Conservation (phyloP, 164 flowering plant species). For the Houttuynia cordata region DNA sequence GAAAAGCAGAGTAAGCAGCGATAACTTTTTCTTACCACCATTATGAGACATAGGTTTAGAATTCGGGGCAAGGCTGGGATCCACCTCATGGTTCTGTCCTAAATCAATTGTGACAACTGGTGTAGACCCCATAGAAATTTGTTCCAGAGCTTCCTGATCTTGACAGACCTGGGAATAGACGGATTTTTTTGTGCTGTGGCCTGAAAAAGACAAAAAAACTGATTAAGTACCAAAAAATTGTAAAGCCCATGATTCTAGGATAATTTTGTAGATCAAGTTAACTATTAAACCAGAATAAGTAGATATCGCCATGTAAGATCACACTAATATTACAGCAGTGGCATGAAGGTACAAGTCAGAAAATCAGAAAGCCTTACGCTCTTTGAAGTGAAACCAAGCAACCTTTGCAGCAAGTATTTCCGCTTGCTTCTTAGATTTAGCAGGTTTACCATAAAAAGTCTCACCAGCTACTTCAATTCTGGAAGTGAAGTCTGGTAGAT, state of each 20-base stretch:
- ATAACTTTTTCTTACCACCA: background rate
- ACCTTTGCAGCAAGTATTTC: conserved; percentile 47
- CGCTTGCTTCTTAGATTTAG: conserved; percentile 45
- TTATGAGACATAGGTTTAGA: background rate
- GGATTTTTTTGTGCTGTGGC: background rate
- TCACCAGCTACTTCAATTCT: conserved; percentile 38
- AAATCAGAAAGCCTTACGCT: conserved; percentile 23
- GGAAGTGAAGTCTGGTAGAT: conserved; percentile 21
- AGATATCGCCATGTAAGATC: too few species aligned
- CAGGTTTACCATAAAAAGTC: conserved; percentile 29
- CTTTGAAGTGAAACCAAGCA: conserved; percentile 30
- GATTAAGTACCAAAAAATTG: too few species aligned
- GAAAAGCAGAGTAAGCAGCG: background rate
- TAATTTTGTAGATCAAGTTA: too few species aligned
- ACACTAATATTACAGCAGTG: background rate
- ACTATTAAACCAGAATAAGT: too few species aligned
- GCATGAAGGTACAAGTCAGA: too few species aligned
- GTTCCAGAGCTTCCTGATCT: background rate
- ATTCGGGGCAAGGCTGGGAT: background rate
- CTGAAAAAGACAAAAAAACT: background rate
- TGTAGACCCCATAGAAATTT: background rate
- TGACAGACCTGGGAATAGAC: background rate
- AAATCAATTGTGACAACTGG: background rate
- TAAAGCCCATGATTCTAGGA: too few species aligned
- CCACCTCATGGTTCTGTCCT: background rate